Evolutionary conservation across 768 basidiomycete genomes (phyloP).

Genomic region (Mycena chlorophos): DNA sequence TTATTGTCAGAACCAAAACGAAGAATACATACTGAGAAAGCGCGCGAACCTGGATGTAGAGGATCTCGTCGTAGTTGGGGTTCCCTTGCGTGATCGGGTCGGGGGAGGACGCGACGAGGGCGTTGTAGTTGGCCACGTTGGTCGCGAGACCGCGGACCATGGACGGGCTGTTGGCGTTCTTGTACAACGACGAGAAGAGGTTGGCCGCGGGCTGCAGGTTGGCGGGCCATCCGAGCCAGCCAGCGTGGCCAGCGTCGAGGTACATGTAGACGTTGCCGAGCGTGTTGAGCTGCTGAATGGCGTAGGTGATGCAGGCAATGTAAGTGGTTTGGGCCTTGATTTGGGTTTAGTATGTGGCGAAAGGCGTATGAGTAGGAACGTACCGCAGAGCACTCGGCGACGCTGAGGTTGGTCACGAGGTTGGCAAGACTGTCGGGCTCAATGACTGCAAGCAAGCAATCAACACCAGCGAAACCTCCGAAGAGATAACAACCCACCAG

Average conservation of each 20-base stretch:
- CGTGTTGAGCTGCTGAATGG: slow-evolving; percentile 53
- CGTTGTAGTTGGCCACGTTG: slow-evolving; percentile 52
- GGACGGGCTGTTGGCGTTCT: slow-evolving; percentile 52
- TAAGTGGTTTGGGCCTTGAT: slow-evolving; percentile 54
- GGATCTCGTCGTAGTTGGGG: slow-evolving; percentile 61
- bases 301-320: slow-evolving; percentile 53
- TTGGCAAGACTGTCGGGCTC: slow-evolving; percentile 71
- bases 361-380: too few relatives aligned
- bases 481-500: slow-evolving; percentile 23
- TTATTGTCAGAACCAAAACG: too few relatives aligned
- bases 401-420: slow-evolving; percentile 66
- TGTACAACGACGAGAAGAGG: slow-evolving; percentile 52
- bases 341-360: too few relatives aligned
- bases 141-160: slow-evolving; percentile 65
- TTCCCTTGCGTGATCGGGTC: slow-evolving; percentile 64
- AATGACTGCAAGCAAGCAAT: slow-evolving; percentile 38
- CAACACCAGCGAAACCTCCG: neutral
- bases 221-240: slow-evolving; percentile 70
- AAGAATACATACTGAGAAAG: too few relatives aligned
- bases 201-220: slow-evolving; percentile 60
- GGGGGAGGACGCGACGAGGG: slow-evolving; percentile 45
- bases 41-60: slow-evolving; percentile 64
- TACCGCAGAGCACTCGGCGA: slow-evolving; percentile 57
- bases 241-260: slow-evolving; percentile 63
- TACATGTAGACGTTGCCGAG: slow-evolving; percentile 58